These are phyloP conservation scores for Alloteropsis semialata DNA, from an alignment of 176 grass and related monocot genomes.

Conservation along the genomic window DNA sequence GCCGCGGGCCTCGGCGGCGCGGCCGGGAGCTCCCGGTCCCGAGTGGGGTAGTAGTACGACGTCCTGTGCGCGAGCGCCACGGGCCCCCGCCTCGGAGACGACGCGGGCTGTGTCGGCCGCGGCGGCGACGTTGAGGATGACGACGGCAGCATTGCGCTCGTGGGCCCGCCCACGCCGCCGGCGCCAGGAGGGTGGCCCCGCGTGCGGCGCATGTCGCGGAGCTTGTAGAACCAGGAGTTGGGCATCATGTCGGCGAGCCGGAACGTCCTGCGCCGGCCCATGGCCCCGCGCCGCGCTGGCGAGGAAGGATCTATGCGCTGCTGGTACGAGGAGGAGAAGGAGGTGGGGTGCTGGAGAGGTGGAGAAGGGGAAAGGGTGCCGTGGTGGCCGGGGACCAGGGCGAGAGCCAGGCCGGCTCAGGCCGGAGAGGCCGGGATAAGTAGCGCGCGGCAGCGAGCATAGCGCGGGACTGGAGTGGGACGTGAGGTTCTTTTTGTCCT, in stretches of 20 bases:
- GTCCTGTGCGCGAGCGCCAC: constrained; percentile 42
- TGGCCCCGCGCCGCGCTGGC: constrained; percentile 19
- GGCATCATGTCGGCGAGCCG: constrained; percentile 84
- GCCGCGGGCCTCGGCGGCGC: constrained; percentile 8
- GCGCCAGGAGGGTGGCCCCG: neutral
- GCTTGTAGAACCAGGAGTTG: constrained; percentile 94
- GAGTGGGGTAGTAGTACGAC: constrained; percentile 71
- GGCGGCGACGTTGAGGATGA: neutral
- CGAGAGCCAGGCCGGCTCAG: neutral
- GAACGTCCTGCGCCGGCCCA: constrained; percentile 78
- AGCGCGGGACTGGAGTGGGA: constrained; percentile 20
- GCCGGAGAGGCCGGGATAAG: constrained; percentile 27
- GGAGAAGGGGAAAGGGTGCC: constrained; percentile 6
- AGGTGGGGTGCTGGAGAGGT: neutral
- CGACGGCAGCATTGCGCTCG: neutral
- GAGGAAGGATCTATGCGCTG: neutral
- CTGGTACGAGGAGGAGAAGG: constrained; percentile 26
- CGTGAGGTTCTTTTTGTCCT: neutral
- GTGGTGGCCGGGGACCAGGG: constrained; percentile 23
- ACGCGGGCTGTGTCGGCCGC: neutral
- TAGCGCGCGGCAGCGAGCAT: constrained; percentile 15
- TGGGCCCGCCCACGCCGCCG: neutral
- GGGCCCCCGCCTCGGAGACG: constrained; percentile 14
- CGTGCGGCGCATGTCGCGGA: constrained; percentile 61
- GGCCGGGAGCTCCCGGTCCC: constrained; percentile 25